A percentile compares a stretch with the other conserved stretches of the same genome.
Evolutionary conservation across 352 stramenopile genomes (phyloP).

Genomic region (Phytopythium boreale): DNA sequence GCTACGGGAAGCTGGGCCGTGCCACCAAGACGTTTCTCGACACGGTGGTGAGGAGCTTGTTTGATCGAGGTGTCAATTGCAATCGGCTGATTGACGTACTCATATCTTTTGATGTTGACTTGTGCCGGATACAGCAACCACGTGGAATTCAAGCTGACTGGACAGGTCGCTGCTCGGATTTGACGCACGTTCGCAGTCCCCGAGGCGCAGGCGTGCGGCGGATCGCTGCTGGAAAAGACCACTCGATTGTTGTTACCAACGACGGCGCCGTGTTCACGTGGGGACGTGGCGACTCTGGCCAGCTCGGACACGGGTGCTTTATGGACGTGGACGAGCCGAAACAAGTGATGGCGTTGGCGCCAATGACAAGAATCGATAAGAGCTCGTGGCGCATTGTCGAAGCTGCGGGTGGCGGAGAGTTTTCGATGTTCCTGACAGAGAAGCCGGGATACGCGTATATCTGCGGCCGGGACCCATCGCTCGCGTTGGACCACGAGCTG

Average conservation of each 20-base stretch:
- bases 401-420: slow-evolving; percentile 31
- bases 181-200: slow-evolving; percentile 14
- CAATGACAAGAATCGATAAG: slow-evolving; percentile 5
- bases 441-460: slow-evolving; percentile 28
- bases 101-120: not conserved
- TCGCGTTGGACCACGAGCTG: slow-evolving; percentile 9
- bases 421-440: slow-evolving; percentile 34
- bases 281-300: slow-evolving; percentile 59
- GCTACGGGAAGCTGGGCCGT: slow-evolving; percentile 59
- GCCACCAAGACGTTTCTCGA: slow-evolving; percentile 31
- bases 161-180: slow-evolving; percentile 35
- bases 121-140: slow-evolving; percentile 33
- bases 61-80: not conserved
- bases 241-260: slow-evolving; percentile 58
- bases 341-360: slow-evolving; percentile 55
- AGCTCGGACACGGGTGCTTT: slow-evolving; percentile 59
- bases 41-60: slow-evolving; percentile 27
- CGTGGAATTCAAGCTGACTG: slow-evolving; percentile 32
- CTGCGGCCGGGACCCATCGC: slow-evolving; percentile 34
- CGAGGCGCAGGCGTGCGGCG: slow-evolving; percentile 37
- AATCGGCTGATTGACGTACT: not conserved
- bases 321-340: slow-evolving; percentile 59
- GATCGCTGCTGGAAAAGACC: slow-evolving; percentile 60
- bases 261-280: slow-evolving; percentile 64
- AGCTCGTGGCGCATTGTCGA: slow-evolving; percentile 20